phyloP scores from a whole-genome alignment of 352 stramenopile genomes.

The Phytopythium helicoides region DNA sequence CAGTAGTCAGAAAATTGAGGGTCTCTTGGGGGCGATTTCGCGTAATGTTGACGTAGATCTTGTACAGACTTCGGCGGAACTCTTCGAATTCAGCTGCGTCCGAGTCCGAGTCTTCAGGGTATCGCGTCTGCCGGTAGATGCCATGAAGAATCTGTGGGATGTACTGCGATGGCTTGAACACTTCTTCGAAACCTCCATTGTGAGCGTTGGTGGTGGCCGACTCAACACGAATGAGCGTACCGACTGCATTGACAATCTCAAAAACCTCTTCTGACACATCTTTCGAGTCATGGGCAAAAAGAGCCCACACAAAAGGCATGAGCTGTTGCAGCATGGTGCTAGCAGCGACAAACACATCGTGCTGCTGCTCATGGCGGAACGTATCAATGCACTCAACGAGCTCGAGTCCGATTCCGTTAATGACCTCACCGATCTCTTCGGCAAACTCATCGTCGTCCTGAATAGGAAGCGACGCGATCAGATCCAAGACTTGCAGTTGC shows the following conservation, averaged over 20 bases:
- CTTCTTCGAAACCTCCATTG: conserved; percentile 29
- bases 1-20: conserved; percentile 59
- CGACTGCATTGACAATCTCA: conserved; percentile 80
- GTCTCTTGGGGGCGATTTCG: conserved; percentile 68
- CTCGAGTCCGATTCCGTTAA: conserved; percentile 79
- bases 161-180: conserved; percentile 75
- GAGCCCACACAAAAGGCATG: conserved; percentile 79
- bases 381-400: conserved; percentile 78
- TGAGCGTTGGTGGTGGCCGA: conserved; percentile 15
- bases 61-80: conserved; percentile 80
- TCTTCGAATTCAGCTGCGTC: conserved; percentile 84
- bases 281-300: conserved; percentile 81
- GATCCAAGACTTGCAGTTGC: conserved; percentile 64
- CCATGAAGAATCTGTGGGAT: conserved; percentile 78
- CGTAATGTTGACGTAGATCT: conserved; percentile 88
- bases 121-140: conserved; percentile 82
- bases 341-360: conserved; percentile 42
- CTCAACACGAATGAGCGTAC: conserved; percentile 66
- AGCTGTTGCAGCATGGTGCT: conserved; percentile 60
- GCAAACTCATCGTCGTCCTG: conserved; percentile 81
- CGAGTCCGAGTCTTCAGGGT: conserved; percentile 67
- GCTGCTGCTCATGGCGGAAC: conserved; percentile 60
- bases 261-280: conserved; percentile 87
- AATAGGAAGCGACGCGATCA: conserved; percentile 55
- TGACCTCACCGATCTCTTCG: conserved; percentile 78